Base-by-base conservation (phyloP, 2,329 filamentous ascomycete species). In the Phyllosticta paracitricarpa region DNA sequence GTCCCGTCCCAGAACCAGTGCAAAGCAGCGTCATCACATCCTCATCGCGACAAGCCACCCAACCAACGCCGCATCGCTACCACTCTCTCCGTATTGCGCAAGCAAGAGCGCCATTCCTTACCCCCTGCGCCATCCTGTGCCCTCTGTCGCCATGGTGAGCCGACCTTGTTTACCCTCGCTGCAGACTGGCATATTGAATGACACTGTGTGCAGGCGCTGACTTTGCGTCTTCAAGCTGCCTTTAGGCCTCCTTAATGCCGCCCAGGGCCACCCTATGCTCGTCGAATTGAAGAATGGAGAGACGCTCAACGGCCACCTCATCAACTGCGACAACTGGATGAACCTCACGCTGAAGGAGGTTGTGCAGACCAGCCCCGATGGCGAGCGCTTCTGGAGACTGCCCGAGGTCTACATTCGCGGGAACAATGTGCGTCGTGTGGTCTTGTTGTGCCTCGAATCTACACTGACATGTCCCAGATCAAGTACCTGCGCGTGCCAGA, bases 321-420 rank as follows among this genome's bases (percentile, higher is more conserved):
- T 97, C 75, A 91, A 88, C 75, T 99, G 93, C 85, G 94, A 99
- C 76, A 99, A 93, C 56, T 99, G 94, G 91, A 99, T 99, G 94
- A 99, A 99, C 78, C 80, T 99, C 68, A 97, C 93, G 2, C 78
- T 99, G 67, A 96, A 94, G 76, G 94, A 97, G 75, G 95, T 99
- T 24, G 90, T 97, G 40, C 93, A 97, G 77, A 97, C 94, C 19
- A 96, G 89, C 72, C 87, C 93, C 25, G 93, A 97, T 71, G 94
- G 91, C 65, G 92, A 97, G 76, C 92, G 89, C 72, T 99, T 99
- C 76, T 88, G 91, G 75, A 84, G 91, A 71, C 79, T 99, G 76
- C 87, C 91, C 40, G 95, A 99, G 75, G 91, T 93, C 62, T 99
- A 99, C 72, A 89, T 99, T 58, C 89, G 96, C 73, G 94, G 94